Evolutionary conservation across 2,329 filamentous ascomycete genomes (phyloP).

Genomic region (Fusarium buharicum): DNA sequence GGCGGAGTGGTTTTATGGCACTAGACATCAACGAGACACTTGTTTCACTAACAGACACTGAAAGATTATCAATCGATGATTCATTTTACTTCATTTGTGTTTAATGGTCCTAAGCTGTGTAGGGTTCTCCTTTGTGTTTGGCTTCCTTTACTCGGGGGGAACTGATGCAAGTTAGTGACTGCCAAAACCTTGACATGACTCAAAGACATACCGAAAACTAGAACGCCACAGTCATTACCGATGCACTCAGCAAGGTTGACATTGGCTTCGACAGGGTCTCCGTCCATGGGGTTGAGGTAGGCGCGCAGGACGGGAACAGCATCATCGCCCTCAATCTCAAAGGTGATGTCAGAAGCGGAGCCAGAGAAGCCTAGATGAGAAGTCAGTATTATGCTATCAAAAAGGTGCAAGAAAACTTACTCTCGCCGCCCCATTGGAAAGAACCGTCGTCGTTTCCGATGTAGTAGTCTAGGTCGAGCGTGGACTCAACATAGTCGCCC

Average conservation of each 20-base stretch:
- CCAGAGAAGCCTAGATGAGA: conserved; percentile 54
- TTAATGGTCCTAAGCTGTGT: not conserved
- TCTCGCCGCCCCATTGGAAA: conserved; percentile 58
- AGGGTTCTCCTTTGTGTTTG: not conserved
- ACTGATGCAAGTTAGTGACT: conserved; percentile 11
- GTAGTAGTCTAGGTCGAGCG: conserved; percentile 60
- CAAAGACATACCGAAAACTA: conserved; percentile 31
- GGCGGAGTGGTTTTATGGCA: too few relatives aligned
- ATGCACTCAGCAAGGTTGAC: conserved; percentile 68
- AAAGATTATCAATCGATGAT: not conserved
- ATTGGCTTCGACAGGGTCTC: conserved; percentile 55
- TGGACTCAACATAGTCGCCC: conserved; percentile 57
- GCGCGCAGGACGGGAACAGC: conserved; percentile 65
- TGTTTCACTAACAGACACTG: not conserved
- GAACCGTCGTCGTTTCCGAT: conserved; percentile 63
- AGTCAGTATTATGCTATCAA: not conserved
- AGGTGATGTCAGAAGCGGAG: conserved; percentile 58
- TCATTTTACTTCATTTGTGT: conserved; percentile 12
- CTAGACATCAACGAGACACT: too few relatives aligned
- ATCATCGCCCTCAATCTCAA: conserved; percentile 62
- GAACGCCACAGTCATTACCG: conserved; percentile 60
- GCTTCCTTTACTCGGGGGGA: not conserved
- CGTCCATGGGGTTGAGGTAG: conserved; percentile 54
- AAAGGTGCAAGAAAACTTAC: conserved; percentile 18
- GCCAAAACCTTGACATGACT: accelerated